Base-by-base conservation (phyloP, 73 alveolate genomes). In the Paramecium pentaurelia region DNA sequence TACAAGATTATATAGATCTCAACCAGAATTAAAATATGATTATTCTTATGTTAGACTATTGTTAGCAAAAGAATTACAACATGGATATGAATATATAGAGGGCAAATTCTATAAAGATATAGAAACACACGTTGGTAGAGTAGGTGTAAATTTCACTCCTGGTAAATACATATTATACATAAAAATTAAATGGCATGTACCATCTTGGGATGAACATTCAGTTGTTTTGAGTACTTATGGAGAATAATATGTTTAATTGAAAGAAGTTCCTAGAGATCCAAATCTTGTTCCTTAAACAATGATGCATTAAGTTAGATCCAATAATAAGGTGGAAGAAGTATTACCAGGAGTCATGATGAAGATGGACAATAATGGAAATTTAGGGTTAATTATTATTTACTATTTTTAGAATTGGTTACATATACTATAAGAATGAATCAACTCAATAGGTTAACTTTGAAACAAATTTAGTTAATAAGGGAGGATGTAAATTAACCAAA, bases 81-180 rank as follows among this genome's bases (percentile, higher is more conserved):
- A 71, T 16, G 80, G 51, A 2, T 58, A 60, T 27, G 91, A n/a
- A 47, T 40, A 28, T 11, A 6, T 18, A 10, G 94, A 73, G 40
- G 45, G 60, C 2, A 25, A 71, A 42, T 59, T 28, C 36, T 70
- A 77, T 22, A 60, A 54, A 27, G 40, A 71, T 45, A 25, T 58
- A 40, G 71, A 83, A 71, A 54, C 75, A 32, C 59, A 36, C 42
- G 75, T 89, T 7, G 94, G 88, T 9, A 64, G 84, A 64, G 84
- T 64, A 25, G 84, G 84, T 25, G 51, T 8, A 3, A 64, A 64
- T 64, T 64, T 64, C 9, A 27, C 27, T 32, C 84, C 84, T 32
- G 84, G 84, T 32, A 64, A 64, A 64, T 64, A 64, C 9, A 64
- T 64, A 4, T 64, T 64, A 28, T 64, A 27, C 28, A 20, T 64